Percentiles rank a stretch among this genome's conserved stretches.
Conservation (phyloP, 2,329 filamentous ascomycete genomes). For the Myriosclerotinia duriaeana region DNA sequence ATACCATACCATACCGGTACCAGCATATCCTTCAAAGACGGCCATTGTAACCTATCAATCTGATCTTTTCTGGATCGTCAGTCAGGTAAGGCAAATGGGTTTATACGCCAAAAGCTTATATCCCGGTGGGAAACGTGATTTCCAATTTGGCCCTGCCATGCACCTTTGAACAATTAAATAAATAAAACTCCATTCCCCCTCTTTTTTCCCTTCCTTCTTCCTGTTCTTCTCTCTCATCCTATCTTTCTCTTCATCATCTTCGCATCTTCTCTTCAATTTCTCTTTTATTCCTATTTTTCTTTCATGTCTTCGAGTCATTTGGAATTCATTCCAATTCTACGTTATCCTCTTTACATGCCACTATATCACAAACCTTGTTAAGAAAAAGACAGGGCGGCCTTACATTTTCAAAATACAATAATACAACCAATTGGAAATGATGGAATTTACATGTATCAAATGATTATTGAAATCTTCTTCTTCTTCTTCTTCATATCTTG, state of each 20-base stretch:
- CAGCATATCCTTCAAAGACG: constrained; percentile 8
- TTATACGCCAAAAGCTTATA: constrained; percentile 18
- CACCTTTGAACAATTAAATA: constrained; percentile 25
- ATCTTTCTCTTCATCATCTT: background rate
- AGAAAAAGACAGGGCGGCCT: constrained; percentile 11
- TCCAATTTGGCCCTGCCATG: constrained; percentile 20
- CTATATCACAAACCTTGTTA: constrained; percentile 13
- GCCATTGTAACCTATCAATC: constrained; percentile 19
- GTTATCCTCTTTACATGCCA: background rate
- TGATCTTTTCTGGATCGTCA: constrained; percentile 21
- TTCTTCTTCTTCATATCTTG: constrained; percentile 6
- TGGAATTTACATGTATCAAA: too few species aligned
- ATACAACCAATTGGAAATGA: too few species aligned
- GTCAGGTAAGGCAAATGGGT: constrained; percentile 15
- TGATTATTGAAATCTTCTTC: too few species aligned
- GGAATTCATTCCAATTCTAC: constrained; percentile 5
- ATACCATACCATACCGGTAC: background rate
- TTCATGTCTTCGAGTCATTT: constrained; percentile 20
- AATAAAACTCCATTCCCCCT: constrained; percentile 29
- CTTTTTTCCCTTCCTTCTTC: constrained; percentile 16
- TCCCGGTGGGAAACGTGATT: constrained; percentile 21
- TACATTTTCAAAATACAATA: too few species aligned
- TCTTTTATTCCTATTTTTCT: constrained; percentile 18
- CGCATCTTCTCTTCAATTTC: background rate
- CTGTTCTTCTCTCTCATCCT: constrained; percentile 9